Conservation (phyloP, 139 green algal species). For the Volvox reticuliferus region DNA sequence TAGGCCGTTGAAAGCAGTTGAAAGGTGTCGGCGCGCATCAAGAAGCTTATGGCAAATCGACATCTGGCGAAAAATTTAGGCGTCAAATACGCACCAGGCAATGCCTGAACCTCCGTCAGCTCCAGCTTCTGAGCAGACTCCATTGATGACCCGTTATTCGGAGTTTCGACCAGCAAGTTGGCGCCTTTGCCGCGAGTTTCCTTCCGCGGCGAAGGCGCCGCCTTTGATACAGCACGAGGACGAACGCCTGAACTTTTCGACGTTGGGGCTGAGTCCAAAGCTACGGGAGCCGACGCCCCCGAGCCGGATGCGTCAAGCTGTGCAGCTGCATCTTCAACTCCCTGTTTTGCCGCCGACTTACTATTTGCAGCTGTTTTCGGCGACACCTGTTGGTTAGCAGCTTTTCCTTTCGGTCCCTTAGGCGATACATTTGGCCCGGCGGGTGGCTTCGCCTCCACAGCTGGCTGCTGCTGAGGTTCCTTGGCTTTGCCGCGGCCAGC, state of each 20-base stretch:
- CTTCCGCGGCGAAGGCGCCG: background rate
- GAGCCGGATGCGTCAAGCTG: background rate
- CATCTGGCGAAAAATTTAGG: background rate
- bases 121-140: background rate
- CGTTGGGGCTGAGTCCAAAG: background rate
- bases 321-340: background rate
- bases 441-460: background rate
- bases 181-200: constrained; percentile 17
- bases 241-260: background rate
- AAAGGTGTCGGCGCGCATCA: background rate
- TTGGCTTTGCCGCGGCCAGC: constrained; percentile 6
- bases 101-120: background rate
- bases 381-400: background rate
- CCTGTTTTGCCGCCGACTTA: background rate
- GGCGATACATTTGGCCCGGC: background rate
- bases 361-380: background rate
- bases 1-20: background rate
- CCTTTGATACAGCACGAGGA: background rate
- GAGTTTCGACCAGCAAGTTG: background rate
- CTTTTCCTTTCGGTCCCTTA: background rate
- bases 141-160: background rate
- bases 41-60: background rate
- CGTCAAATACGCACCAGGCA: background rate
- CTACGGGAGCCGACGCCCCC: background rate
- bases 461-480: constrained; percentile 7